phyloP scores from a whole-genome alignment of 495 filamentous ascomycete genomes.

The Aspergillus conjunctus region DNA sequence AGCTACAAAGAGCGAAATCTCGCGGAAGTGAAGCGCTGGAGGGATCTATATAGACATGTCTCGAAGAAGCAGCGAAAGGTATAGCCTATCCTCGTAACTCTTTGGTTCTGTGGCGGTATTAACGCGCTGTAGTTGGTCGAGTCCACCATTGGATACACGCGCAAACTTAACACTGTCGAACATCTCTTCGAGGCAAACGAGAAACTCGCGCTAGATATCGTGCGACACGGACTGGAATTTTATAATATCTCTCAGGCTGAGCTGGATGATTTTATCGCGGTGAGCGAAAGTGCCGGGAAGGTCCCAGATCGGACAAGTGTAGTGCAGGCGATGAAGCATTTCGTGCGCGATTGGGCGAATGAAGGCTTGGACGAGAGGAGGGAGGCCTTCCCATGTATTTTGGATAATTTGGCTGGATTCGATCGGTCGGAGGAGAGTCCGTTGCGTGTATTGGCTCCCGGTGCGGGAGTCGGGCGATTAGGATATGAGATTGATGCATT shows the following conservation, averaged over 20 bases:
- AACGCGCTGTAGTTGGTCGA: conserved; percentile 21
- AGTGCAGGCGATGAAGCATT: conserved; percentile 48
- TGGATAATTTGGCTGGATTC: conserved; percentile 28
- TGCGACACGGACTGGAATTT: conserved; percentile 23
- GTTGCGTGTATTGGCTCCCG: conserved; percentile 43
- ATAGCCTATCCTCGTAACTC: neutral
- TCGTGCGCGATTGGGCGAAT: conserved; percentile 49
- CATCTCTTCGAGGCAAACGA: conserved; percentile 25
- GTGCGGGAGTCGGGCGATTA: conserved; percentile 46
- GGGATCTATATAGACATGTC: conserved; percentile 27
- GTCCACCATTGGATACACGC: conserved; percentile 24
- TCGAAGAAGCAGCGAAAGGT: conserved; percentile 24
- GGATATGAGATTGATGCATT: conserved; percentile 42
- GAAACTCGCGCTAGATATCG: conserved; percentile 22
- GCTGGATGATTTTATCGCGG: conserved; percentile 24
- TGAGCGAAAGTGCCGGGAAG: conserved; percentile 17
- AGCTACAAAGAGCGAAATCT: conserved; percentile 25
- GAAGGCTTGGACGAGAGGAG: conserved; percentile 43
- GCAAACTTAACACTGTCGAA: conserved; percentile 30
- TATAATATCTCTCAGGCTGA: conserved; percentile 24
- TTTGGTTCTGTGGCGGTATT: neutral
- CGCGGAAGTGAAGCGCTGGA: conserved; percentile 25
- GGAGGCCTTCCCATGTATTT: conserved; percentile 39
- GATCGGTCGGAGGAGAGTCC: conserved; percentile 11
- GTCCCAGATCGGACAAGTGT: conserved; percentile 34